A percentile compares a stretch with the other conserved stretches of the same genome.
phyloP scores from a whole-genome alignment of 2,329 filamentous ascomycete species.

The Fusarium irregulare region DNA sequence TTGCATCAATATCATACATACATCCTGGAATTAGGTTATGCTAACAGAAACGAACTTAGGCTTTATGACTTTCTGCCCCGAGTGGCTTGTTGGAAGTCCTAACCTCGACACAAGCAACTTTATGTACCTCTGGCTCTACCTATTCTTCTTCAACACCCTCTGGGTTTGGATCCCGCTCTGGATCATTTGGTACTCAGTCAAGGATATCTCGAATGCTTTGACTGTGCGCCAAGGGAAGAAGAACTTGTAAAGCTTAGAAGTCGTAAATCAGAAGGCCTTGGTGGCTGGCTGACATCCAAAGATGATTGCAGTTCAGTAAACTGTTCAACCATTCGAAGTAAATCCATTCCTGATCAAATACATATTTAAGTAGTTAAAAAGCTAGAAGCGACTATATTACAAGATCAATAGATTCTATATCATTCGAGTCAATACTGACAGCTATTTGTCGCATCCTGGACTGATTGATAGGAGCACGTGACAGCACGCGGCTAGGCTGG shows the following conservation, averaged over 20 bases:
- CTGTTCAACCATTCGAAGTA: neutral
- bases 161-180: slow-evolving; percentile 75
- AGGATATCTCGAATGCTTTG: slow-evolving; percentile 67
- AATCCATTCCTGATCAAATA: neutral
- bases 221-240: slow-evolving; percentile 49
- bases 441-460: neutral
- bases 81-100: slow-evolving; percentile 72
- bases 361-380: neutral
- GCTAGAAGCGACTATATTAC: too few species aligned
- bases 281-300: neutral
- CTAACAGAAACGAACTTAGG: slow-evolving; percentile 52
- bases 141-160: slow-evolving; percentile 75
- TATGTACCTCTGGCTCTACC: slow-evolving; percentile 75
- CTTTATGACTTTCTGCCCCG: slow-evolving; percentile 78
- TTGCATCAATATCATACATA: neutral
- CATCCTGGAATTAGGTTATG: neutral
- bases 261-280: neutral
- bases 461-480: neutral
- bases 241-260: slow-evolving; percentile 34
- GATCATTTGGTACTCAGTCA: slow-evolving; percentile 64
- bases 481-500: neutral
- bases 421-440: neutral
- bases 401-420: too few species aligned
- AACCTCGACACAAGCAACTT: slow-evolving; percentile 74
- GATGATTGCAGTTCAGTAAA: neutral